Percentiles rank a stretch among this genome's conserved stretches.
These are phyloP conservation scores for Huntiella abstrusa DNA, from an alignment of 2,329 filamentous ascomycete genomes.

Conservation along the genomic window DNA sequence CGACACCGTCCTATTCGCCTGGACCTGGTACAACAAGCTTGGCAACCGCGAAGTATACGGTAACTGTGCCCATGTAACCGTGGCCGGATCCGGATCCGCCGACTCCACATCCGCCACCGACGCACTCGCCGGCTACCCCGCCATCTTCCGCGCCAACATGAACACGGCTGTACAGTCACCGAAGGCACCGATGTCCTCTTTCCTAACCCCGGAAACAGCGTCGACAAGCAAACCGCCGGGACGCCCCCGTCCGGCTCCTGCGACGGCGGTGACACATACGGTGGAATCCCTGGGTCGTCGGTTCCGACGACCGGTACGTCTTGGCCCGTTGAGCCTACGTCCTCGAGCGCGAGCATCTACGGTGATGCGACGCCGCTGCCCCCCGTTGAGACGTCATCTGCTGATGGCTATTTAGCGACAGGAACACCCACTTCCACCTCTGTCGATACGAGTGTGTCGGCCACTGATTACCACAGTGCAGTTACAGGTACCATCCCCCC, in stretches of 20 bases:
- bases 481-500: slow-evolving; percentile 1
- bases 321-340: too few relatives aligned
- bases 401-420: not conserved
- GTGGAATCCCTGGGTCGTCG: not conserved
- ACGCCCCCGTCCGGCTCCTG: slow-evolving; percentile 15
- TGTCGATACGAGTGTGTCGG: not conserved
- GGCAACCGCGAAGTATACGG: slow-evolving; percentile 54
- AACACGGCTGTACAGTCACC: slow-evolving; percentile 33
- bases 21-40: slow-evolving; percentile 44
- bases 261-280: not conserved
- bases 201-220: slow-evolving; percentile 39
- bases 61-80: slow-evolving; percentile 45
- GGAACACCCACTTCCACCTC: too few relatives aligned
- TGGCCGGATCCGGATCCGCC: slow-evolving; percentile 16
- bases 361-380: too few relatives aligned
- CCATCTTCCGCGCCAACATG: slow-evolving; percentile 44
- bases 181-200: slow-evolving; percentile 39
- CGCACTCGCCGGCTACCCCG: slow-evolving; percentile 33
- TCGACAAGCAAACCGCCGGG: slow-evolving; percentile 19
- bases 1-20: slow-evolving; percentile 33
- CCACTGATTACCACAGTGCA: not conserved
- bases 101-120: slow-evolving; percentile 20
- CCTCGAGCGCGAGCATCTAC: too few relatives aligned
- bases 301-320: not conserved
- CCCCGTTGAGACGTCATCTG: not conserved